These are phyloP conservation scores for Oryza australiensis DNA, from an alignment of 176 grass and related monocot species.

Conservation along the genomic window DNA sequence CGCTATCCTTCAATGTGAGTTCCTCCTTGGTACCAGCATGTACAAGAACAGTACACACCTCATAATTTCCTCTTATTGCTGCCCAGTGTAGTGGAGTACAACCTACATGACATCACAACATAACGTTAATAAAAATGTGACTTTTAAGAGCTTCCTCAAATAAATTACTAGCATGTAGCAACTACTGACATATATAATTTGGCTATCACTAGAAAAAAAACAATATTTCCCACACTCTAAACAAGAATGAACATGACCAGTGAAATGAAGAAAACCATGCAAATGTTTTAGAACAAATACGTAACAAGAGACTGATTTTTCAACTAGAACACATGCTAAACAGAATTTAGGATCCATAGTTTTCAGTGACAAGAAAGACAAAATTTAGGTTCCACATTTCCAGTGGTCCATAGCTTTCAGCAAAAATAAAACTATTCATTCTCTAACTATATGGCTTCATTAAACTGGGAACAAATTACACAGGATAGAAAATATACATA, in stretches of 20 bases:
- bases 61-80: conserved; percentile 80
- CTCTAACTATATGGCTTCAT: not conserved
- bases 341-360: not conserved
- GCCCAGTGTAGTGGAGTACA: conserved; percentile 97
- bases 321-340: not conserved
- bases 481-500: not conserved
- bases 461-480: not conserved
- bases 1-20: conserved; percentile 72
- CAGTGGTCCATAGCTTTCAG: not conserved
- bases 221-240: not conserved
- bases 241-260: not conserved
- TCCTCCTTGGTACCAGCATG: conserved; percentile 87
- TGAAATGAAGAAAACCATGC: not conserved
- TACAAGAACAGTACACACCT: conserved; percentile 88
- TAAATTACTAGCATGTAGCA: conserved; percentile 18
- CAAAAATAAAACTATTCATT: not conserved
- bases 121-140: conserved; percentile 4
- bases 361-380: not conserved
- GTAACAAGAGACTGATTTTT: not conserved
- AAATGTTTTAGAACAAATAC: conserved; percentile 4
- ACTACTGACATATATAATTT: conserved; percentile 20
- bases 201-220: not conserved
- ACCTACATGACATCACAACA: conserved; percentile 57
- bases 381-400: not conserved
- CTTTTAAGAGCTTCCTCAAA: conserved; percentile 19